Evolutionary conservation across 2,329 filamentous ascomycete species (phyloP).

Genomic region (Epichloe gansuensis): DNA sequence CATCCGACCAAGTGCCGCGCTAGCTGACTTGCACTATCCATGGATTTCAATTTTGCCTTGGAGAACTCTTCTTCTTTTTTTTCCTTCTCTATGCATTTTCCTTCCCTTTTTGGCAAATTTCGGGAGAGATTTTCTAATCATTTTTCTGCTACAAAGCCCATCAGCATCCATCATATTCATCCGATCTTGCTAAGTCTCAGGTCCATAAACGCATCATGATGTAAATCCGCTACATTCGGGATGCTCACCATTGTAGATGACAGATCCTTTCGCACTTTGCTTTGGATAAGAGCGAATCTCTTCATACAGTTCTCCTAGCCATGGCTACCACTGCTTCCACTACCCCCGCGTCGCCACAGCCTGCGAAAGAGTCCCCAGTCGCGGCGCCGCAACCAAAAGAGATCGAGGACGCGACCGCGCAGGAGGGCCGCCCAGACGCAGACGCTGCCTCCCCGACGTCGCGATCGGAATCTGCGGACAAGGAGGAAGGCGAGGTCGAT

Average conservation of each 20-base stretch:
- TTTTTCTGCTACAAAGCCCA: background rate
- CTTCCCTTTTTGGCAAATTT: background rate
- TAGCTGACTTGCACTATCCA: background rate
- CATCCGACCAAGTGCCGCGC: too few relatives aligned
- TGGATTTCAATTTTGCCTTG: too few relatives aligned
- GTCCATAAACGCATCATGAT: conserved; percentile 27
- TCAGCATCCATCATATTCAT: background rate
- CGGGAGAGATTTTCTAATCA: background rate
- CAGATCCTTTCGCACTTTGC: conserved; percentile 9
- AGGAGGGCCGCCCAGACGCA: background rate
- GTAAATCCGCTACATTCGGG: conserved; percentile 17
- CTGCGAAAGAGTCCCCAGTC: conserved; percentile 7
- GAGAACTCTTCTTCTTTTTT: too few relatives aligned
- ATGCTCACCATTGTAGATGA: conserved; percentile 27
- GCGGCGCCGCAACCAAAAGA: conserved; percentile 8
- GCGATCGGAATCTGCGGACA: background rate
- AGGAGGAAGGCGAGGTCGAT: conserved; percentile 4
- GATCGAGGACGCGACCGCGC: background rate
- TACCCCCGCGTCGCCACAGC: conserved; percentile 4
- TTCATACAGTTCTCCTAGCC: background rate
- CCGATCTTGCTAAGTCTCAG: conserved; percentile 19
- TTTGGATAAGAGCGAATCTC: conserved; percentile 4
- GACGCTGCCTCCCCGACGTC: background rate
- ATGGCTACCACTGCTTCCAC: conserved; percentile 5
- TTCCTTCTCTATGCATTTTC: background rate